These are phyloP conservation scores for Amanita thiersii DNA, from an alignment of 768 basidiomycete species.

Conservation along the genomic window DNA sequence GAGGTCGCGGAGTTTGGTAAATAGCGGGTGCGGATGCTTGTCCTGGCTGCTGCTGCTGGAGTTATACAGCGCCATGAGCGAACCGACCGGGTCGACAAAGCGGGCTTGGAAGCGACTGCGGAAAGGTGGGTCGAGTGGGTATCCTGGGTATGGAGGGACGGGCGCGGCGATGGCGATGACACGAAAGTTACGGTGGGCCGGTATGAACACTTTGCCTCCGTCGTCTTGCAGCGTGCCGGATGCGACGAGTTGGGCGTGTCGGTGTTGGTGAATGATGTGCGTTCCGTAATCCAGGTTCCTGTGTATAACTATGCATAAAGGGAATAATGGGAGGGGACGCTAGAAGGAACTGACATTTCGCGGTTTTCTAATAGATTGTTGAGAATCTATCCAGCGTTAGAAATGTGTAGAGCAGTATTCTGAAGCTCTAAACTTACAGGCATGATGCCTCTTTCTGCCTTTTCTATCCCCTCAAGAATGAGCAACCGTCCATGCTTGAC, in stretches of 20 bases:
- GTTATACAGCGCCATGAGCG: constrained; percentile 36
- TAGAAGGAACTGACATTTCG: constrained; percentile 42
- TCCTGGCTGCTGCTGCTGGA: constrained; percentile 7
- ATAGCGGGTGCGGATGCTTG: constrained; percentile 18
- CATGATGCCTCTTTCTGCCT: constrained; percentile 68
- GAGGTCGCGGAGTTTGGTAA: constrained; percentile 41
- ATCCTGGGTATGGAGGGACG: constrained; percentile 60
- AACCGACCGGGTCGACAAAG: constrained; percentile 53
- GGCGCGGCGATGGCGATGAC: constrained; percentile 66
- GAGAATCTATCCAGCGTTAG: constrained; percentile 29
- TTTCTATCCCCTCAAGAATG: constrained; percentile 64
- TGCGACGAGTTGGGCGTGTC: constrained; percentile 41
- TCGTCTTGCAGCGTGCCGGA: constrained; percentile 19
- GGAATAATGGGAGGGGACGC: neutral
- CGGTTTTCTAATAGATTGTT: constrained; percentile 65
- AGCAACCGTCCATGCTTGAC: constrained; percentile 58
- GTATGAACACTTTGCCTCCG: constrained; percentile 42
- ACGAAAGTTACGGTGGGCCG: constrained; percentile 60
- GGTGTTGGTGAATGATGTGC: constrained; percentile 59
- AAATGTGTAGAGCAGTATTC: neutral
- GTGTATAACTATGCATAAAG: neutral
- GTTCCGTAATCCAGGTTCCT: constrained; percentile 68
- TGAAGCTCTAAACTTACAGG: constrained; percentile 36
- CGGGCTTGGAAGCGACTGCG: constrained; percentile 63
- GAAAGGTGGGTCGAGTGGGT: constrained; percentile 60